Evolutionary conservation across 176 grass and related monocot genomes (phyloP), one percentile per base, ranked within the genome.

Genomic region (Paspalum vaginatum): DNA sequence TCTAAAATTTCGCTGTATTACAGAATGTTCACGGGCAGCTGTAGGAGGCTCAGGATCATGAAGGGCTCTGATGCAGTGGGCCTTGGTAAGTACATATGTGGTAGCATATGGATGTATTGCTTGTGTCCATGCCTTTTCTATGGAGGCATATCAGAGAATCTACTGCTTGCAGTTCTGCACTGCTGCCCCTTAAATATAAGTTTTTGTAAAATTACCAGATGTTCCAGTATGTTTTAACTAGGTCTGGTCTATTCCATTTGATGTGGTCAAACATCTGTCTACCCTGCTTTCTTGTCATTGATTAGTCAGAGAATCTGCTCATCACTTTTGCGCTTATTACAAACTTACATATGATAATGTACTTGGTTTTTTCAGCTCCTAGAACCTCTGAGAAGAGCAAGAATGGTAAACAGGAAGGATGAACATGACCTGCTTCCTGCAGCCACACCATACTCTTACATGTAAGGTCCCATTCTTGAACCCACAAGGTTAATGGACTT

Each of bases 1-100:
- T 26, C 17, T 84, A 45, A 79, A 84, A 17, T 62, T 60, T 61
- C 46, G 53, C 25, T 54, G 54, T 63, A 40, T 70, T 39, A 46
- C 77, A 89, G 87, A 70, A 89, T 89, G 87, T 89, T 89, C 81
- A 76, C 46, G 22, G 81, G 75, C 76, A 81, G 46, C 76, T 89
- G 81, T 48, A 85, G 87, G 70, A 85, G 87, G 81, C 77, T 89
- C 62, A 80, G 87, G 76, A 89, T 89, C 64, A 89, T 89, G 87
- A 89, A 89, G 87, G 76, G 81, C 18, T 80, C 87, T 16, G 87
- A 89, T 76, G 87, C 87, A 75, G 87, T 89, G 61, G 87, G 87
- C 53, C 81, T 89, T 63, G 81, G 87, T 89, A 89, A 89, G 87
- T 80, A 75, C 22, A 47, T 46, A 16, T 59, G 9, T 43, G 26